Base-by-base conservation (phyloP, 2,329 filamentous ascomycete species). In the Metarhizium brunneum region DNA sequence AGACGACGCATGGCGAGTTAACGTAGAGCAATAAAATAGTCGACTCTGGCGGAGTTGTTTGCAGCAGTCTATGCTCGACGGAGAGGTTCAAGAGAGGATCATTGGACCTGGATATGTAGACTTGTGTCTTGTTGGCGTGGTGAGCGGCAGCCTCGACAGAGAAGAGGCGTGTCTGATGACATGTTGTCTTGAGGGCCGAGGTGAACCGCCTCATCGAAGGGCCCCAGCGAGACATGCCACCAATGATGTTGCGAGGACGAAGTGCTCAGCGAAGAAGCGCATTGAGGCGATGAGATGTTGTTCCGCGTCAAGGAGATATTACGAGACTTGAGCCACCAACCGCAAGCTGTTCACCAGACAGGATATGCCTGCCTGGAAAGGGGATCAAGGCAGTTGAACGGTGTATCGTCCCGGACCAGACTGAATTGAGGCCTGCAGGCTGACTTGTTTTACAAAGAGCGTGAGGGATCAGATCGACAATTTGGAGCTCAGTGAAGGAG, bases 41-140 rank as follows among this genome's bases (percentile, higher is more conserved):
- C 13, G 90, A 90, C 58, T 87, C 81, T 6, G 83, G 76, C 2
- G 85, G 81, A 0, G 87, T 86, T 54, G 84, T 83, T 64, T 89
- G 84, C 7, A 97, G 82, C 35, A 99, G 84, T 69, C 89, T 86
- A 69, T 97, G 90, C 75, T 99, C 94, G 64, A 96, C 86, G 36
- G 92, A 91, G 56, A 99, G 88, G 71, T 99, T 99, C 63, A 95
- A 75, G 69, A 87, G 92, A 4, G 94, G 91, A 66, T 95, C 82
- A 52, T 72, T 74, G 55, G 83, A 87, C 58, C 73, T 74, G 11
- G 88, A 92, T 58, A 84, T 76, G 72, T 90, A 91, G 62, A 92
- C 79, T 61, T 92, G 87, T 16, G 78, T 71, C 59, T 71, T 74
- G 64, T 74, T 76, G 18, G 72, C 65, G n/a, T 75, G 66, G 58